These are phyloP conservation scores for Tuber aestivum DNA, from an alignment of 495 filamentous ascomycete genomes.

Conservation along the genomic window DNA sequence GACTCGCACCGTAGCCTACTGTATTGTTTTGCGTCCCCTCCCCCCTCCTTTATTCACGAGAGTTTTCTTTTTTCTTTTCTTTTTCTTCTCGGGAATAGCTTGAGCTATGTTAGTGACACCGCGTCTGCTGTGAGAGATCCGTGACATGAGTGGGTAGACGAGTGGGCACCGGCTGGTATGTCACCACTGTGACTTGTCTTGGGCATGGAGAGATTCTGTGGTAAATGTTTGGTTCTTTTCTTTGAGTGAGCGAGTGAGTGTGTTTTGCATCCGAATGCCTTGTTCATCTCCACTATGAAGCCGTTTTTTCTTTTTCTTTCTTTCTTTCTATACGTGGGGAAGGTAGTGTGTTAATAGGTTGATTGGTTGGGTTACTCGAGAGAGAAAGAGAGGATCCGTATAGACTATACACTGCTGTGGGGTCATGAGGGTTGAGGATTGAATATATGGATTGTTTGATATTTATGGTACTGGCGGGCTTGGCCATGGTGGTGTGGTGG, in stretches of 20 bases:
- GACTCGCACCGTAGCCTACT: not conserved
- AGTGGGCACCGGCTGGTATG: not conserved
- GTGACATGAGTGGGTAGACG: not conserved
- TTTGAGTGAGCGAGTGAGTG: constrained; percentile 1
- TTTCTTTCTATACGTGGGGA: constrained; percentile 30
- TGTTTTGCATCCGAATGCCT: constrained; percentile 12
- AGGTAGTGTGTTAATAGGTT: constrained; percentile 8
- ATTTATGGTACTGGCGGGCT: not conserved
- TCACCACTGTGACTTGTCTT: constrained; percentile 9
- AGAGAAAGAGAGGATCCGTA: not conserved
- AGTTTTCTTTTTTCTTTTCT: constrained; percentile 5
- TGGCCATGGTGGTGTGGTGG: not conserved
- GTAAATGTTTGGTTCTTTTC: not conserved
- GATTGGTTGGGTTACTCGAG: constrained; percentile 3
- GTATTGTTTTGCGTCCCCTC: not conserved
- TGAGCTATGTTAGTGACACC: not conserved
- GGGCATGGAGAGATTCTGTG: constrained; percentile 14
- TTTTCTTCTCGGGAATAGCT: not conserved
- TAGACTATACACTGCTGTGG: not conserved
- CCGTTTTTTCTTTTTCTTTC: constrained; percentile 12
- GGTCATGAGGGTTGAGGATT: not conserved
- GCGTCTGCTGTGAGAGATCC: not conserved
- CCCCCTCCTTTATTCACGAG: not conserved
- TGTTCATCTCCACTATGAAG: constrained; percentile 2
- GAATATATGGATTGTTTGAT: not conserved